Base-by-base conservation (phyloP, 108 stramenopile genomes). In the Cyclotella sp. region DNA sequence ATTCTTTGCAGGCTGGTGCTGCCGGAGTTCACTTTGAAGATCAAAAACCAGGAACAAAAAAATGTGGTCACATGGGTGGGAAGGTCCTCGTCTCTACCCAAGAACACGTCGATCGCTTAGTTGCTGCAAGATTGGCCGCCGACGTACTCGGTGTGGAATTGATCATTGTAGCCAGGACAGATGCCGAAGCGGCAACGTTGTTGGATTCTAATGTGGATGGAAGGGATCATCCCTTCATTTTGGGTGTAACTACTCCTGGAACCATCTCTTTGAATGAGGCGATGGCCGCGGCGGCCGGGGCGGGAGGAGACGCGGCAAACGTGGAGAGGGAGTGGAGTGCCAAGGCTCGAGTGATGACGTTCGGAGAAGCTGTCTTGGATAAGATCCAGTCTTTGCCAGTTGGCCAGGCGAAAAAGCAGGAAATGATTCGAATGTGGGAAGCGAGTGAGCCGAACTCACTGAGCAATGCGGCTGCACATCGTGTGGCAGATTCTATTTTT, bases 1-100 rank as follows among this genome's bases (percentile, higher is more conserved):
- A 22, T 22, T 22, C 24, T 22, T 55, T 26, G 34, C 60, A 61
- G 60, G 92, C 93, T 46, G 98, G 98, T 11, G 98, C 97, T 13
- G 95, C 97, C 1, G 97, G 88, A 27, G 80, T 91, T 53, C 94
- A 91, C 70, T 86, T 93, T 68, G 90, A 90, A 77, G 90, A 91
- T 73, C 90, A 94, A 80, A 95, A 93, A 66, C 95, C 97, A 11
- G 98, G 98, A 65, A 97, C 97, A 7, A 98, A 98, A 85, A 98
- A 98, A 81, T 98, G 98, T 69, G 98, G 98, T 9, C 98, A 98
- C 84, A 95, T 97, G 91, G 92, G 94, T 28, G 96, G 96, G 5
- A 97, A 97, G 67, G 98, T 98, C 10, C 83, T 98, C 12, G 97
- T 97, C 26, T 83, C 91, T 58, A 96, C 96, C 6, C 97, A 97